Conservation (phyloP, 805 yeast genomes). For the Blastobotrys attinorum region DNA sequence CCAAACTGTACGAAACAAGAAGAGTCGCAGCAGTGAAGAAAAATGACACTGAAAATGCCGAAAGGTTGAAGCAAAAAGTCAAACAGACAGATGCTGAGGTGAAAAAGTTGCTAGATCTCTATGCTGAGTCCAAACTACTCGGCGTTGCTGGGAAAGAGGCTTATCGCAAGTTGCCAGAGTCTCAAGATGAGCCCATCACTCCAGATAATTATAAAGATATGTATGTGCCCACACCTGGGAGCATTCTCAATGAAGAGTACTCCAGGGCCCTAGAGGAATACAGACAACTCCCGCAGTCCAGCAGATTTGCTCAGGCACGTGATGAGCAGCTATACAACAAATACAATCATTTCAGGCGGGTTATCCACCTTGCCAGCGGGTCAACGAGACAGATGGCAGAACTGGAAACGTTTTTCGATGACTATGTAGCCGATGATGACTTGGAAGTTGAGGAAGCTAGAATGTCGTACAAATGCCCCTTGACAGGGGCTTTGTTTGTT, state of each 20-base stretch:
- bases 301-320: background rate
- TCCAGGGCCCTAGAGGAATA: background rate
- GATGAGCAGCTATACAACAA: background rate
- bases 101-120: background rate
- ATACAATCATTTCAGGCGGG: constrained; percentile 11
- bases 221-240: background rate
- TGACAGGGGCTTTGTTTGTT: constrained; percentile 19
- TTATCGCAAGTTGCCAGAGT: no score
- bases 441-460: constrained; percentile 20
- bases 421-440: constrained; percentile 22
- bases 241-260: background rate
- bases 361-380: constrained; percentile 12
- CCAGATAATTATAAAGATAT: background rate
- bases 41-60: background rate
- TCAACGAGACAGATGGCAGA: constrained; percentile 17
- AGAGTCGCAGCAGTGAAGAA: background rate
- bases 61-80: background rate
- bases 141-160: no score
- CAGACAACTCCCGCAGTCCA: background rate
- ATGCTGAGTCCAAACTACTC: background rate
- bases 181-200: background rate
- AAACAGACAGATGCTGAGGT: background rate
- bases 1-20: background rate
- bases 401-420: constrained; percentile 11
- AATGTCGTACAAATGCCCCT: constrained; percentile 25